Evolutionary conservation across 768 basidiomycete genomes (phyloP).

Genomic region (Termitomyces titanicus): DNA sequence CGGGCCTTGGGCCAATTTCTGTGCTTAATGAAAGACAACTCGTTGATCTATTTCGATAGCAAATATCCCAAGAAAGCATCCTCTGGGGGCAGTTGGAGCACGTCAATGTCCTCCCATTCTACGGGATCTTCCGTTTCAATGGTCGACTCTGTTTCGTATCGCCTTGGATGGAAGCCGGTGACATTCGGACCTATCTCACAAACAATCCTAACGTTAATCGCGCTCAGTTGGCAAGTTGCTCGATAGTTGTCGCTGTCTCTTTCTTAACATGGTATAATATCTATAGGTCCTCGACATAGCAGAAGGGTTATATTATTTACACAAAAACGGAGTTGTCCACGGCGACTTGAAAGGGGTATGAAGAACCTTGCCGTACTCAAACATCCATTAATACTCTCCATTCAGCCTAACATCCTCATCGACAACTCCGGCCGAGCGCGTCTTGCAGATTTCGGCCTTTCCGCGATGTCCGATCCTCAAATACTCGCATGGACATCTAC

Average conservation of each 20-base stretch:
- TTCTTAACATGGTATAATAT: neutral
- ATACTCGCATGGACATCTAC: neutral
- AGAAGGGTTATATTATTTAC: neutral
- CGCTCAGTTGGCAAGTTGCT: neutral
- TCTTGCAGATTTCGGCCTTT: conserved; percentile 1
- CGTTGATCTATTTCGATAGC: neutral
- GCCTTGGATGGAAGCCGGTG: neutral
- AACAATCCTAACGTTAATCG: neutral
- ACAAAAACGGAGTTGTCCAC: neutral
- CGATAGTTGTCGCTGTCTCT: neutral
- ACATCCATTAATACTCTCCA: too few relatives aligned
- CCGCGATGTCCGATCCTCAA: neutral
- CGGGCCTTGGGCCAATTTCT: neutral
- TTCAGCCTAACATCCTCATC: neutral
- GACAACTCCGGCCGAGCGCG: neutral
- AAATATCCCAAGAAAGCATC: neutral
- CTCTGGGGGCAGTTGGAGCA: neutral
- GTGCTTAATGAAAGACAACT: neutral
- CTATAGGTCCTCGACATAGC: neutral
- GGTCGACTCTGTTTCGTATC: neutral
- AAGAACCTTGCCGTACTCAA: too few relatives aligned
- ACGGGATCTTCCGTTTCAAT: neutral
- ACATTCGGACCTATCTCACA: neutral
- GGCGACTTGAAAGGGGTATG: neutral
- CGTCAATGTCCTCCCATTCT: neutral